phyloP scores from a whole-genome alignment of 164 flowering plant species.

The Vitis rupestris region DNA sequence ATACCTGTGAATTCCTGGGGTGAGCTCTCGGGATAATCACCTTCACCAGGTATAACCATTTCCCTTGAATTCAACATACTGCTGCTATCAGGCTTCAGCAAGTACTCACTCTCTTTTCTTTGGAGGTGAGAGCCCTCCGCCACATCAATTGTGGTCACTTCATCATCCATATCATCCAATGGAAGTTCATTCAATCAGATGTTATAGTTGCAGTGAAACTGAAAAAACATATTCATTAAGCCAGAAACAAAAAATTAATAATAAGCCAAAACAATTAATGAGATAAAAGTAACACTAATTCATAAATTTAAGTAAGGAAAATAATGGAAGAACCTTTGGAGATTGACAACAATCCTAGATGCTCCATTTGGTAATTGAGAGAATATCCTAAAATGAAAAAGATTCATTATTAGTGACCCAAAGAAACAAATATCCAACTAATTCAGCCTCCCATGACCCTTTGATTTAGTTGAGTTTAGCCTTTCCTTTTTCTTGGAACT shows the following conservation, averaged over 20 bases:
- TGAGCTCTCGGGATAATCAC: constrained; percentile 36
- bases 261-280: neutral
- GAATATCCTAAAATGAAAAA: too few relatives aligned
- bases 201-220: neutral
- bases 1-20: constrained; percentile 33
- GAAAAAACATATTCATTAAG: neutral
- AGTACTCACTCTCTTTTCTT: constrained; percentile 35
- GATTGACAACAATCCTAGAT: too few relatives aligned
- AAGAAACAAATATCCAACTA: too few relatives aligned
- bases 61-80: constrained; percentile 37
- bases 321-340: neutral
- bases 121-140: constrained; percentile 28
- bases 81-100: constrained; percentile 24
- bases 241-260: too few relatives aligned
- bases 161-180: constrained; percentile 46
- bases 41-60: constrained; percentile 37
- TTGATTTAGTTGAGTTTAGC: too few relatives aligned
- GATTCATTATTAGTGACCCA: too few relatives aligned
- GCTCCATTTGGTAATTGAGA: too few relatives aligned
- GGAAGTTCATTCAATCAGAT: constrained; percentile 20
- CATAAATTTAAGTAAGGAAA: neutral
- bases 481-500: too few relatives aligned
- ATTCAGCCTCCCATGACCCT: too few relatives aligned
- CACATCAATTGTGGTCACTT: constrained; percentile 27
- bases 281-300: neutral